Conservation (phyloP, 495 filamentous ascomycete species). For the Neurospora sp. region DNA sequence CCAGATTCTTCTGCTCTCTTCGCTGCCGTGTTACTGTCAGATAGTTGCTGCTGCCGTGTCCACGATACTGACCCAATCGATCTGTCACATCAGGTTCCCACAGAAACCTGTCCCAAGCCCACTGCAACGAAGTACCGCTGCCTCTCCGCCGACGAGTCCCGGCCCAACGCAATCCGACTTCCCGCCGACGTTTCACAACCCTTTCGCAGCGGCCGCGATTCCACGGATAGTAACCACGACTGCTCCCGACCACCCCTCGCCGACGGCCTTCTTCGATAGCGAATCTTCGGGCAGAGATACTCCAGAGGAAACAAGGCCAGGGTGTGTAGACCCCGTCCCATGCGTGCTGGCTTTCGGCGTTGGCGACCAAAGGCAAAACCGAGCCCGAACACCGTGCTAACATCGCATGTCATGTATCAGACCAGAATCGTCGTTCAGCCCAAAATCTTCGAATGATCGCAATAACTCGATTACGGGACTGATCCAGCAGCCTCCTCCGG, state of each 20-base stretch:
- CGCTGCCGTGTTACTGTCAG: conserved; percentile 25
- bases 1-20: conserved; percentile 11
- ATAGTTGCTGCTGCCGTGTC: conserved; percentile 21
- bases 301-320: conserved; percentile 22
- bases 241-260: conserved; percentile 17
- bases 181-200: conserved; percentile 17
- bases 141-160: conserved; percentile 32
- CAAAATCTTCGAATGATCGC: conserved; percentile 34
- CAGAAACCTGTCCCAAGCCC: conserved; percentile 33
- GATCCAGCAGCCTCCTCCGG: conserved; percentile 28
- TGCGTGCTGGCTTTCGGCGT: conserved; percentile 5
- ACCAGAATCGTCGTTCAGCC: conserved; percentile 16
- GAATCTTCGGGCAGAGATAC: conserved; percentile 25
- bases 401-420: conserved; percentile 20
- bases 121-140: conserved; percentile 27
- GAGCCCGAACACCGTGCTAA: conserved; percentile 15
- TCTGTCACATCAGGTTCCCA: conserved; percentile 24
- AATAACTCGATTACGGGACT: conserved; percentile 26
- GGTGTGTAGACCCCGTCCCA: conserved; percentile 20
- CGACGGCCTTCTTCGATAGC: conserved; percentile 24
- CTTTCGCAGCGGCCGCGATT: conserved; percentile 11
- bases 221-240: conserved; percentile 29
- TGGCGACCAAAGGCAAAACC: conserved; percentile 5
- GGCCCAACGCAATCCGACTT: conserved; percentile 29
- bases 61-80: conserved; percentile 26